Base-by-base conservation (phyloP, 2,329 filamentous ascomycete genomes). In the Verticillium nubilum region DNA sequence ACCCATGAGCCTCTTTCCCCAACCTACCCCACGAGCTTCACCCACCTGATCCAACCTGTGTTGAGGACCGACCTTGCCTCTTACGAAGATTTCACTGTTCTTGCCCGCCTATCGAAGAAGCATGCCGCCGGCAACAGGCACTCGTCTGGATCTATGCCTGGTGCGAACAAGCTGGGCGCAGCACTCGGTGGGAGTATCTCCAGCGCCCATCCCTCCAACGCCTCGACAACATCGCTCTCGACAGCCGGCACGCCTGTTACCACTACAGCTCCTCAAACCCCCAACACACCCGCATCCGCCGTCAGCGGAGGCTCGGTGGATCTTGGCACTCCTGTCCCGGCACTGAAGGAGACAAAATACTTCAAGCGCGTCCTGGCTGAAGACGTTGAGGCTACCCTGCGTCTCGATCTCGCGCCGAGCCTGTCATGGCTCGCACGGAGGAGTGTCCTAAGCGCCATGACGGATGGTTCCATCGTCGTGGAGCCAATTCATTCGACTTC, bases 351-450 rank as follows among this genome's bases (percentile, higher is more conserved):
- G 59, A 91, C 90, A 28, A 91, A 90, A 64, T 99, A 98, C 70
- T 99, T 94, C 78, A 98, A 98, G 77, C 87, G 95, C 54, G 88
- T 87, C 5, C 75, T 98, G 27, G 82, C 86, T 23, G 95, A 99
- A 72, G 95, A 99, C 69, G 91, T 99, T 59, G 95, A 99, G 70
- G 95, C 95, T 0, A 97, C 95, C 0, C 78, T 99, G 10, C 87
- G 95, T 50, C 83, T 99, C 3, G 95, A 99, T 72, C 83, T 86
- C 2, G 93, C 95, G 0, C 95, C 95, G 0, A 91, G 93, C 0
- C 84, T 99, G 28, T 97, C 92, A 0, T 99, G 95, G 92, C 83
- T 99, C 54, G 92, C 91, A 55, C 89, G 94, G 53, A 87, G 95
- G 60, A 90, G 89, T 5, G 92, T 98, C 5, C 74, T 97, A 37